phyloP scores from a whole-genome alignment of 1,139 yeast species.

The Candida pseudoviswanathii region DNA sequence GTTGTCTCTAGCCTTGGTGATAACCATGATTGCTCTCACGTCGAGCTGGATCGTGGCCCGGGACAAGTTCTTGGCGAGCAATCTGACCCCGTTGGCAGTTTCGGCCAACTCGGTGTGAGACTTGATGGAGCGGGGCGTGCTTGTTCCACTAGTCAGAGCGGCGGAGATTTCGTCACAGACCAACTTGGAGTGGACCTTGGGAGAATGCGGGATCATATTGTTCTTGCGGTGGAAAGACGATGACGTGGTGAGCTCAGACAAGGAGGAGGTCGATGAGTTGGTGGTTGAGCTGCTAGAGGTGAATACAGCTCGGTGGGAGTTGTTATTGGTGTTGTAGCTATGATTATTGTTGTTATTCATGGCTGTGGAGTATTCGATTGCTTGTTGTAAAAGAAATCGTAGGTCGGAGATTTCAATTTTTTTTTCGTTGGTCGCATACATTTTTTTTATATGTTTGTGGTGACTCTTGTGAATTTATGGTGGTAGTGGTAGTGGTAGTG shows the following conservation, averaged over 20 bases:
- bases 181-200: constrained; percentile 40
- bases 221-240: constrained; percentile 9
- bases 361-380: neutral
- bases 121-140: constrained; percentile 47
- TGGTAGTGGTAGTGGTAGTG: too few relatives aligned
- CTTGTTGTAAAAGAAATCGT: constrained; percentile 2
- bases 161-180: constrained; percentile 28
- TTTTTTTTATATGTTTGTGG: neutral
- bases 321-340: neutral
- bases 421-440: neutral
- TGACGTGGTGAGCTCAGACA: neutral
- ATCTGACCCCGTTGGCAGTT: constrained; percentile 84
- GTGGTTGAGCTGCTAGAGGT: constrained; percentile 3
- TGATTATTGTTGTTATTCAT: neutral
- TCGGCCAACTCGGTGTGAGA: constrained; percentile 78
- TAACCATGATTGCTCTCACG: constrained; percentile 71
- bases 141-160: constrained; percentile 15
- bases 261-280: constrained; percentile 6
- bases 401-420: constrained; percentile 3
- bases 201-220: constrained; percentile 13
- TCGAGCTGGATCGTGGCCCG: constrained; percentile 74
- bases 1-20: constrained; percentile 84
- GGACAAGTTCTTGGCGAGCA: constrained; percentile 72
- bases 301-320: neutral
- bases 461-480: too few relatives aligned